Conservation (phyloP, 768 basidiomycete species). For the Crepidotus variabilis region DNA sequence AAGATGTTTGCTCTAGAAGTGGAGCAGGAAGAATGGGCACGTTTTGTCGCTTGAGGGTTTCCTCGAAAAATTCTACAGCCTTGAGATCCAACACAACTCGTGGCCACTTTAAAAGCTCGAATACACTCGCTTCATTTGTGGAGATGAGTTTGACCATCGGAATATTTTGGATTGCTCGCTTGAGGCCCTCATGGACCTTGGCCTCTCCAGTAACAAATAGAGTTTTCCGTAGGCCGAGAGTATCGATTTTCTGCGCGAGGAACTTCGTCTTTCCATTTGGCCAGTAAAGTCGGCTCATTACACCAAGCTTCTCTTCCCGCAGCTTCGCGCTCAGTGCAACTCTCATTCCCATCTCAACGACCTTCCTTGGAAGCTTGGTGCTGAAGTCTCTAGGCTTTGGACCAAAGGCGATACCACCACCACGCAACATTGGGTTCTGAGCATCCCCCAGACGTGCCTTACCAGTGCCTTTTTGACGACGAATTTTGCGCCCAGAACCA, state of each 20-base stretch:
- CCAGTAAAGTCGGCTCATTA: constrained; percentile 74
- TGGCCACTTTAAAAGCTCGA: constrained; percentile 81
- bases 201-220: constrained; percentile 72
- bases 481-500: constrained; percentile 86
- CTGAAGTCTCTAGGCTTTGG: constrained; percentile 91
- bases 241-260: constrained; percentile 57
- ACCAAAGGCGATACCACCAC: constrained; percentile 91
- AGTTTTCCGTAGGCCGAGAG: constrained; percentile 66
- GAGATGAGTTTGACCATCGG: constrained; percentile 61
- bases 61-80: constrained; percentile 78
- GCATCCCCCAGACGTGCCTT: constrained; percentile 86
- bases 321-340: constrained; percentile 85
- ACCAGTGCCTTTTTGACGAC: constrained; percentile 90
- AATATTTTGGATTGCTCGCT: constrained; percentile 67
- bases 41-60: constrained; percentile 47
- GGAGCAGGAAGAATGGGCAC: constrained; percentile 25
- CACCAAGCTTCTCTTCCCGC: constrained; percentile 66
- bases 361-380: constrained; percentile 89
- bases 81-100: constrained; percentile 77
- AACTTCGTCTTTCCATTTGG: constrained; percentile 68
- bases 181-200: constrained; percentile 49
- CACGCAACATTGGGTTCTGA: constrained; percentile 82
- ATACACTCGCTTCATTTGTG: constrained; percentile 68
- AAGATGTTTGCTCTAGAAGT: constrained; percentile 6
- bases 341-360: constrained; percentile 89